These are phyloP conservation scores for Dipteronia dyeriana DNA, from an alignment of 345 rosid genomes.

Conservation along the genomic window DNA sequence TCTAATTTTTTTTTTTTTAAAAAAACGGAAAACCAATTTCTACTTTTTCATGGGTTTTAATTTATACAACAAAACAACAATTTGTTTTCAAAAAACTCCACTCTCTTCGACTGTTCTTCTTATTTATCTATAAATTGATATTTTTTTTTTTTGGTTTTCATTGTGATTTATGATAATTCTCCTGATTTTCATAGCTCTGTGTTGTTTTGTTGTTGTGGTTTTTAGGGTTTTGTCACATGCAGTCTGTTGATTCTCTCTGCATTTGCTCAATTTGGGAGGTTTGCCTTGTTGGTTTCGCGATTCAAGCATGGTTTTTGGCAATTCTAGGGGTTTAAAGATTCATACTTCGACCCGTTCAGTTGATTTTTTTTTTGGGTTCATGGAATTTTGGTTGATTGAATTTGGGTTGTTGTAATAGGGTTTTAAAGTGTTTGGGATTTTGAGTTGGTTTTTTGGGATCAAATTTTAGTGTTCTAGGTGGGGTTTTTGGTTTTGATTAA, in stretches of 20 bases:
- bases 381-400: not conserved
- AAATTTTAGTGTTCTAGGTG: not conserved
- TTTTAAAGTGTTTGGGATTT: not conserved
- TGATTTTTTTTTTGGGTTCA: not conserved
- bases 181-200: not conserved
- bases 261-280: constrained; percentile 19
- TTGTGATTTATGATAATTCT: not conserved
- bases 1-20: too few relatives aligned
- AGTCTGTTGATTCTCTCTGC: constrained; percentile 8
- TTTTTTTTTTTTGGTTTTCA: not conserved
- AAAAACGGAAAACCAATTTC: not conserved
- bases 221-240: constrained; percentile 19
- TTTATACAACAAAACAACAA: too few relatives aligned
- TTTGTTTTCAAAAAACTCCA: not conserved
- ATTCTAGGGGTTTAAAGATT: constrained; percentile 24
- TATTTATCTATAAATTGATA: not conserved
- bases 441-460: not conserved
- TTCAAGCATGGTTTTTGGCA: not conserved
- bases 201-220: not conserved
- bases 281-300: not conserved
- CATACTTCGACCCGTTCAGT: constrained; percentile 17
- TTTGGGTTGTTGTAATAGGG: not conserved
- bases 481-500: constrained; percentile 5
- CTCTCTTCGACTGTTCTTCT: not conserved
- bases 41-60: too few relatives aligned